These are phyloP conservation scores for Globisporangium heterothallicum DNA, from an alignment of 352 stramenopile genomes.

Conservation along the genomic window DNA sequence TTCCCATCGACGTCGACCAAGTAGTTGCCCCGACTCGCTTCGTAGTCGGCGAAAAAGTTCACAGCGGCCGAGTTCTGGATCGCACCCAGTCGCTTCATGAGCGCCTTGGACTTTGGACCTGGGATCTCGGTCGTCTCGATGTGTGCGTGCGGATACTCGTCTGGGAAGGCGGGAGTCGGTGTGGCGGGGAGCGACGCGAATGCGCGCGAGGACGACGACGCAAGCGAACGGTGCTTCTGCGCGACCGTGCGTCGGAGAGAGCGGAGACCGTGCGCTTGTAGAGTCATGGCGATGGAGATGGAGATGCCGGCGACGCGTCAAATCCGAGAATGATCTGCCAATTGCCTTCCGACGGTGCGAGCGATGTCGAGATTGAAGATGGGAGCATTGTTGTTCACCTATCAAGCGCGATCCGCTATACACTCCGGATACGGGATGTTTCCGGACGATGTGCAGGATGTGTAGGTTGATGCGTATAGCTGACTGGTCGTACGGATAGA, in stretches of 20 bases:
- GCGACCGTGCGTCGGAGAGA: not conserved
- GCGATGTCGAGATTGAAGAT: not conserved
- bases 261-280: not conserved
- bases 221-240: not conserved
- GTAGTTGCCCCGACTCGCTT: constrained; percentile 73
- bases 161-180: constrained; percentile 51
- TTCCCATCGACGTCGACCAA: constrained; percentile 84
- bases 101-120: constrained; percentile 56
- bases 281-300: constrained; percentile 1
- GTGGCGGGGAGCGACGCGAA: constrained; percentile 29
- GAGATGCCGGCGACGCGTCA: not conserved
- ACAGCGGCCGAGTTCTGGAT: constrained; percentile 66
- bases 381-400: not conserved
- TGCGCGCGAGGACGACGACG: not conserved
- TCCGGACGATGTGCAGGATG: not conserved
- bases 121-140: constrained; percentile 55
- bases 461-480: not conserved
- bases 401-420: not conserved
- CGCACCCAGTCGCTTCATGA: constrained; percentile 39
- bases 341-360: not conserved
- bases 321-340: not conserved
- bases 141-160: constrained; percentile 43
- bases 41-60: constrained; percentile 81
- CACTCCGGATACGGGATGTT: not conserved
- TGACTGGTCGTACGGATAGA: not conserved